Base-by-base conservation (phyloP, 768 basidiomycete genomes). In the Pleurotus eryngii region DNA sequence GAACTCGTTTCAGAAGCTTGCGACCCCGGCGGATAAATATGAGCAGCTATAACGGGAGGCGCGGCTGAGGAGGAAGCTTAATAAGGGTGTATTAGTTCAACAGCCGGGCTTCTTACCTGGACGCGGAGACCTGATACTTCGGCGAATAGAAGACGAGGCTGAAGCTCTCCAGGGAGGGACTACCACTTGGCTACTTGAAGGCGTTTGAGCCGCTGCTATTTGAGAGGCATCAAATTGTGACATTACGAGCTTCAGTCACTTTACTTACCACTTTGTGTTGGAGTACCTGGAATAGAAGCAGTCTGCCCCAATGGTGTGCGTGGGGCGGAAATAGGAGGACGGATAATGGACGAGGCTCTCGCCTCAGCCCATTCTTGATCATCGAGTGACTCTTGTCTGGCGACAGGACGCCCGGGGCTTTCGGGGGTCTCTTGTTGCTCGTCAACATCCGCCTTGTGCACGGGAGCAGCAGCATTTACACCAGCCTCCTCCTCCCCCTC, bases 351-450 rank as follows among this genome's bases (percentile, higher is more conserved):
- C 11, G 30, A 35, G 11, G 37, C 51, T 26, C 51, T 35, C 14
- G 51, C 51, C 42, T 54, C 51, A 15, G 39, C 17, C 51, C 51
- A 54, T 5, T 17, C 51, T 42, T 54, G 51, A 20, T 54, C 51
- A 26, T 54, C 51, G 12, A 54, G 27, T 12, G 51, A 54, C 20
- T 54, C 51, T 53, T 54, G 51, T 17, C 42, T 54, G 8, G 26
- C 51, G 17, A 54, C 20, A 18, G 38, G 38, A 11, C 12, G 38
- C 5, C 20, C n/a, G 22, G 15, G 17, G 11, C 17, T 42, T n/a
- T 12, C 37, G 38, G 51, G n/a, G n/a, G 17, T 8, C 3, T 37
- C 49, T n/a, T 15, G 20, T n/a, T 8, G n/a, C 5, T 45, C 9
- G 42, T 45, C 42, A 17, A 17, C 42, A 17, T 45, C 42, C 20